Percentiles rank a stretch among this genome's conserved stretches.
phyloP scores from a whole-genome alignment of 202 grass and related monocot genomes.

The Panicum virgatum region DNA sequence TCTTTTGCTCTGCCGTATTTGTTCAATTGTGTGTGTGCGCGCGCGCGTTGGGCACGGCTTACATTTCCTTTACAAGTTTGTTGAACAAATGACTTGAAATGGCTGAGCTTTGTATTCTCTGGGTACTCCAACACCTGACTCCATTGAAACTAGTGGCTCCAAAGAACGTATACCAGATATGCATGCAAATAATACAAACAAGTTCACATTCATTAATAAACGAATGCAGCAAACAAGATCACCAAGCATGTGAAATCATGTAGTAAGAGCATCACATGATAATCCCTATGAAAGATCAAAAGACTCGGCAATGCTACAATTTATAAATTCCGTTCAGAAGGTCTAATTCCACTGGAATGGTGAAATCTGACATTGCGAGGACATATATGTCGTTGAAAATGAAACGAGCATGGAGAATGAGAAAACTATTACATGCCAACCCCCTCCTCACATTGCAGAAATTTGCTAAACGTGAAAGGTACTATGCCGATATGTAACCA shows the following conservation, averaged over 20 bases:
- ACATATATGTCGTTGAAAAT: not conserved
- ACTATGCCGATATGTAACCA: constrained; percentile 9
- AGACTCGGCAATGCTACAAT: not conserved
- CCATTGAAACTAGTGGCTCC: not conserved
- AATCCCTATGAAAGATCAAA: not conserved
- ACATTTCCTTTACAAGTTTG: not conserved
- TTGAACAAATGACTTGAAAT: not conserved
- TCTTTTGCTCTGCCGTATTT: not conserved
- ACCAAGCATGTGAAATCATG: not conserved
- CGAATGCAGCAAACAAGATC: not conserved
- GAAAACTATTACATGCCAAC: not conserved
- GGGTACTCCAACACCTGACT: not conserved
- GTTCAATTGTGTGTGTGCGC: not conserved
- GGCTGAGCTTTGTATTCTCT: not conserved
- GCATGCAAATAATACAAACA: not conserved
- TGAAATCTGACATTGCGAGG: not conserved
- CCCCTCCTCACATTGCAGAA: not conserved
- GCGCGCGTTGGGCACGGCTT: not conserved
- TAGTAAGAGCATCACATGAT: not conserved
- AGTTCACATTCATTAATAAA: not conserved
- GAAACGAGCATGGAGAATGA: not conserved
- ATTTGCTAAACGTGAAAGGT: not conserved
- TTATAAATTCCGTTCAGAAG: not conserved
- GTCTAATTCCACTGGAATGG: not conserved
- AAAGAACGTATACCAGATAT: not conserved